Conservation (phyloP, 1,139 yeast species). For the Eremothecium sinecaudum region DNA sequence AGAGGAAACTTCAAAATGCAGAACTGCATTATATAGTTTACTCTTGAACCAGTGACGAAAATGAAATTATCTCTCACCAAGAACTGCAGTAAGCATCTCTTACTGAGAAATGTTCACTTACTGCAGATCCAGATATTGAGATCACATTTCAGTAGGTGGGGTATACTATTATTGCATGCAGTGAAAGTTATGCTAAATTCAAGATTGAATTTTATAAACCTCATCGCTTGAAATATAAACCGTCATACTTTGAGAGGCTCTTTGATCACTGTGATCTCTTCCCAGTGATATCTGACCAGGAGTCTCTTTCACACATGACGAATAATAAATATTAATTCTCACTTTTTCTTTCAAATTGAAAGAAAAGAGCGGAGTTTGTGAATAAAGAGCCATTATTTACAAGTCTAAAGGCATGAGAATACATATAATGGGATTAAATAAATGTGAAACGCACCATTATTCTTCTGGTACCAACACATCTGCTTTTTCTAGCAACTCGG, state of each 20-base stretch:
- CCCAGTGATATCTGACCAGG: too few species aligned
- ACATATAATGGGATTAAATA: conserved; percentile 9
- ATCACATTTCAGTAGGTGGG: conserved; percentile 2
- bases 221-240: too few species aligned
- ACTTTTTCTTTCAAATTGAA: conserved; percentile 7
- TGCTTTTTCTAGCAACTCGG: conserved; percentile 70
- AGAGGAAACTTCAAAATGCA: conserved; percentile 8
- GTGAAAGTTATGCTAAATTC: too few species aligned
- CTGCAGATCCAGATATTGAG: conserved; percentile 7
- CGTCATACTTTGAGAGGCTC: conserved; percentile 8
- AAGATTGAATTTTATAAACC: conserved; percentile 2
- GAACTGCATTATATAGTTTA: conserved; percentile 6
- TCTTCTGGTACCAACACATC: conserved; percentile 76
- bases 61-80: conserved; percentile 6
- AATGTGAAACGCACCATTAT: conserved; percentile 29
- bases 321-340: conserved; percentile 11
- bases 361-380: conserved; percentile 28
- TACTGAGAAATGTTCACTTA: conserved; percentile 1
- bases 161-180: too few species aligned
- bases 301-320: conserved; percentile 11
- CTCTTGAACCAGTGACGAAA: conserved; percentile 5
- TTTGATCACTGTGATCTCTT: too few species aligned
- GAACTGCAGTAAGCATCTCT: conserved; percentile 5
- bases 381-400: conserved; percentile 24
- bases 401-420: conserved; percentile 30